A percentile compares a stretch with the other conserved stretches of the same genome.
These are phyloP conservation scores for Psilocybe tampanensis DNA, from an alignment of 768 basidiomycete genomes.

Conservation along the genomic window DNA sequence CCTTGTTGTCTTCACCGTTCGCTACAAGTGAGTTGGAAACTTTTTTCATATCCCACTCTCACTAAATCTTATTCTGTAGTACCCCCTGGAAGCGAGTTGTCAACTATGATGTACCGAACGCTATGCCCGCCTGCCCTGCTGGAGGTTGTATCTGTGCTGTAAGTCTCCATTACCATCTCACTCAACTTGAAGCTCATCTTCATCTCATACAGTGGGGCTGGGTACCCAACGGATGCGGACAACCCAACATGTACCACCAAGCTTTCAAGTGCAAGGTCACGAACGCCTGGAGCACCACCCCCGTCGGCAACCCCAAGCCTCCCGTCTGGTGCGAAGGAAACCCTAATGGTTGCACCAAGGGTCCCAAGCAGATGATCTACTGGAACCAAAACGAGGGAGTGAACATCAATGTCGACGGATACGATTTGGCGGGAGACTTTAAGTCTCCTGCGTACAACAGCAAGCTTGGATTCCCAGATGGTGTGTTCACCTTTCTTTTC, in stretches of 20 bases:
- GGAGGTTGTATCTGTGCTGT: constrained; percentile 57
- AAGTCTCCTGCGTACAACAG: constrained; percentile 53
- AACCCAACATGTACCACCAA: constrained; percentile 54
- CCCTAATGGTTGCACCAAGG: constrained; percentile 40
- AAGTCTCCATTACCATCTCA: constrained; percentile 21
- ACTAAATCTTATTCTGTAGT: constrained; percentile 23
- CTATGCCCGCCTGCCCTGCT: constrained; percentile 49
- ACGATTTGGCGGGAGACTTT: constrained; percentile 36
- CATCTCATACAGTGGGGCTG: constrained; percentile 48
- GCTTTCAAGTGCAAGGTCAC: constrained; percentile 54
- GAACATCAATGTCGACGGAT: constrained; percentile 47
- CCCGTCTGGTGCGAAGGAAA: constrained; percentile 57
- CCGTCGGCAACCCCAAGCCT: constrained; percentile 44
- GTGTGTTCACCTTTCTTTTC: constrained; percentile 34
- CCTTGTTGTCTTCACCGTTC: constrained; percentile 54
- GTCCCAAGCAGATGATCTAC: constrained; percentile 58
- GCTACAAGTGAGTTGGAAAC: constrained; percentile 40
- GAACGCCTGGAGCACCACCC: constrained; percentile 37
- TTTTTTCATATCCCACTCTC: not conserved
- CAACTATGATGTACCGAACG: constrained; percentile 48
- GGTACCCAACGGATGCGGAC: constrained; percentile 49
- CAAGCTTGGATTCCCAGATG: constrained; percentile 50
- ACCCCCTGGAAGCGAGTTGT: constrained; percentile 56
- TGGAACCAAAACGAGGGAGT: constrained; percentile 54
- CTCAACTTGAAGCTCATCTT: not conserved